Evolutionary conservation across 352 stramenopile genomes (phyloP), one percentile per base, ranked within the genome.

Genomic region (Pythium inflatum): DNA sequence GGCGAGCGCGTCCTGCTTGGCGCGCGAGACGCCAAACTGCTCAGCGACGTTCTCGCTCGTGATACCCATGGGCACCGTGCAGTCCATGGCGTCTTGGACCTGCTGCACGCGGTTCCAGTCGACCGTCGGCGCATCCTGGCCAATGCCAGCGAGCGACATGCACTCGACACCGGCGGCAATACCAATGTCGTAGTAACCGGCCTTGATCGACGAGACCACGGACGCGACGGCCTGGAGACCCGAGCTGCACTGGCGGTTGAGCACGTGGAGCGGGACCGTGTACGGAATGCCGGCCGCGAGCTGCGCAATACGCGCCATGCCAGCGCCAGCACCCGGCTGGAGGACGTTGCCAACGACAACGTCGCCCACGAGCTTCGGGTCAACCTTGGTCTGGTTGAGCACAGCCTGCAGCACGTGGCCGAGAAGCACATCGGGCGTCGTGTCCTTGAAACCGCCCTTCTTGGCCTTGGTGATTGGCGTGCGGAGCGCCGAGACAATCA

Each of bases 381-480:
- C 82, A 8, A 98, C 65, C 70, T 94, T 92, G 45, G 87, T 83
- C 68, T 95, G 81, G 68, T 91, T 83, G 31, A 97, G 66, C 30
- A 97, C 82, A 8, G 87, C 89, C 70, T 83, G 70, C 27, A 98
- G 81, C 48, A 97, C 86, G 67, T 92, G 86, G 64, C 84, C 82
- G 27, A 98, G 87, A 55, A 98, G 77, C 33, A 95, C 89, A 66
- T 98, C 92, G 31, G 92, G 90, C 40, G 89, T 97, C 14, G 90
- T 97, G 76, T 97, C 89, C 81, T 97, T 97, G 75, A 98, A 97
- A 24, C 82, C 88, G 30, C 92, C 92, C 56, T 89, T 83, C 66
- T 89, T 87, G 62, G 86, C 87, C 73, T 95, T 95, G 62, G 87
- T 90, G 72, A 97, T 94, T 41, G 90, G 84, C 67, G 90, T 97